These are phyloP conservation scores for Phytopythium aichiense DNA, from an alignment of 352 stramenopile genomes.

Conservation along the genomic window DNA sequence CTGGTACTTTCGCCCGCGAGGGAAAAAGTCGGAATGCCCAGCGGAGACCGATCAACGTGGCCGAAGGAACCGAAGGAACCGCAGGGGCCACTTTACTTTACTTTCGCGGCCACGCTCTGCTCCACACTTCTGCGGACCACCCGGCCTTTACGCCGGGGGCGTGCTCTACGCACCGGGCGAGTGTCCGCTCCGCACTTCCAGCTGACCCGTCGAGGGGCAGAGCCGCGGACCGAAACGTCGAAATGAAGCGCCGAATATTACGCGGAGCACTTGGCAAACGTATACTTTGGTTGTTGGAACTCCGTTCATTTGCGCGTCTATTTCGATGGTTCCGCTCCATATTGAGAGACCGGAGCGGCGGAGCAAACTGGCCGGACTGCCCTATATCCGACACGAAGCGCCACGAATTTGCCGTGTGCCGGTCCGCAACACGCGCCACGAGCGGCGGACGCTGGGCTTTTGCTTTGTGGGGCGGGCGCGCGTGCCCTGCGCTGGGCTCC, in stretches of 20 bases:
- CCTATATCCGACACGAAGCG: too few species aligned
- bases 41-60: background rate
- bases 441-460: background rate
- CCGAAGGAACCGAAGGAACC: too few species aligned
- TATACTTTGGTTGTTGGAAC: too few species aligned
- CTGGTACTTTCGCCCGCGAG: constrained; percentile 2
- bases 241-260: background rate
- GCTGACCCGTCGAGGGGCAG: background rate
- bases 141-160: background rate
- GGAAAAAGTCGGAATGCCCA: constrained; percentile 5
- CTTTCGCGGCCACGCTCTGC: too few species aligned
- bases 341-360: too few species aligned
- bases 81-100: too few species aligned
- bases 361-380: too few species aligned
- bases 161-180: background rate
- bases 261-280: too few species aligned
- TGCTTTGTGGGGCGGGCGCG: background rate
- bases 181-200: constrained; percentile 1
- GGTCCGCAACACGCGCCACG: too few species aligned
- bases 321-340: too few species aligned
- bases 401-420: too few species aligned
- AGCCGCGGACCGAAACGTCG: background rate
- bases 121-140: background rate
- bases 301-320: too few species aligned
- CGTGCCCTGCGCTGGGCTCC: background rate